Percentiles rank a stretch among this genome's conserved stretches.
Conservation (phyloP, 2,329 filamentous ascomycete genomes). For the Colletotrichum musicola region DNA sequence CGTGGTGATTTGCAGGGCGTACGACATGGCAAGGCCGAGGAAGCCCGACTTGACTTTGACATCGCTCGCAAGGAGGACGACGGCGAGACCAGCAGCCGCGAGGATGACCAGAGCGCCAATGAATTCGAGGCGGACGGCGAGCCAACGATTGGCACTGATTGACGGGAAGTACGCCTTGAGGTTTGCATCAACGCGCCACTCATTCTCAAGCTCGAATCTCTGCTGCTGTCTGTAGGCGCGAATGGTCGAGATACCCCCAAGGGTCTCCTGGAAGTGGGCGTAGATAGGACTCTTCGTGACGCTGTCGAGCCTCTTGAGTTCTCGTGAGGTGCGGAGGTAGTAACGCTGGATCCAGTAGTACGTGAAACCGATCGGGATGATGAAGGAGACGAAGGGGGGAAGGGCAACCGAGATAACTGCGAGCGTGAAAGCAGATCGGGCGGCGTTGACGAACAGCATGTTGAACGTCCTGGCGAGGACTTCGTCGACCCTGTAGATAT, state of each 20-base stretch:
- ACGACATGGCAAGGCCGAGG: slow-evolving; percentile 96
- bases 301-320: slow-evolving; percentile 95
- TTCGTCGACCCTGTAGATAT: slow-evolving; percentile 88
- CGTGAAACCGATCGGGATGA: slow-evolving; percentile 82
- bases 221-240: slow-evolving; percentile 91
- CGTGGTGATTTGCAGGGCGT: slow-evolving; percentile 95
- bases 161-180: slow-evolving; percentile 95
- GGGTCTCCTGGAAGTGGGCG: slow-evolving; percentile 97
- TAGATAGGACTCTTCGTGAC: slow-evolving; percentile 96
- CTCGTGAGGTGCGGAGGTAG: slow-evolving; percentile 94
- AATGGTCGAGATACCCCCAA: slow-evolving; percentile 94
- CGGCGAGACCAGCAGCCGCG: slow-evolving; percentile 83
- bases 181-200: slow-evolving; percentile 97
- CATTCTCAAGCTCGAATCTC: slow-evolving; percentile 91
- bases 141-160: slow-evolving; percentile 93
- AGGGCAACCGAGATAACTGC: slow-evolving; percentile 85
- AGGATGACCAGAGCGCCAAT: slow-evolving; percentile 96
- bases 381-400: slow-evolving; percentile 83
- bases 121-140: slow-evolving; percentile 94
- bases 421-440: slow-evolving; percentile 84
- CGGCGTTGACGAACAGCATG: slow-evolving; percentile 88
- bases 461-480: slow-evolving; percentile 97
- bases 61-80: slow-evolving; percentile 81
- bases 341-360: slow-evolving; percentile 97
- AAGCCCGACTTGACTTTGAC: slow-evolving; percentile 75